phyloP scores from a whole-genome alignment of 139 green algal genomes.

The Chlorella sp. region DNA sequence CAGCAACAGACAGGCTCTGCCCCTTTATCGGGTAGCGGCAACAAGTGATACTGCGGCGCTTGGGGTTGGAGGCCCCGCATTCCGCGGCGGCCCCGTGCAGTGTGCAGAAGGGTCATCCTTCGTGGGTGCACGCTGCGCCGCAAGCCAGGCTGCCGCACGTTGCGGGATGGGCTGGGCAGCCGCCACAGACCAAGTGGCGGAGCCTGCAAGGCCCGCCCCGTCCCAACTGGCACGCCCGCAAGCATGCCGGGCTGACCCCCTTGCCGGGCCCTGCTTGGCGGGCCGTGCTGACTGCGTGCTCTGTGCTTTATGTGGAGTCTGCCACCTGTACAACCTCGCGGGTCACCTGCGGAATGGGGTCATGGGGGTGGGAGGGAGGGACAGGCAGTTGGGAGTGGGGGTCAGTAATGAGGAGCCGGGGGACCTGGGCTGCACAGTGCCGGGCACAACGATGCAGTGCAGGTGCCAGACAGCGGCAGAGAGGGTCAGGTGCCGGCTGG shows the following conservation, averaged over 20 bases:
- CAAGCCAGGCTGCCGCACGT: background rate
- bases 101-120: background rate
- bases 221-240: too few species aligned
- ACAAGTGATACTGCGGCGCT: too few species aligned
- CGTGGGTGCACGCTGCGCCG: background rate
- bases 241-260: too few species aligned
- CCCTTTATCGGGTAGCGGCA: too few species aligned
- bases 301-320: background rate
- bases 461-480: too few species aligned
- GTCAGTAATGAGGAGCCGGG: too few species aligned
- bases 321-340: slow-evolving; percentile 3
- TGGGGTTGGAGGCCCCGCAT: too few species aligned
- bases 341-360: background rate
- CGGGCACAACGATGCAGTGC: background rate
- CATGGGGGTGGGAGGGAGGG: background rate
- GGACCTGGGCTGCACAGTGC: too few species aligned
- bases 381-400: background rate
- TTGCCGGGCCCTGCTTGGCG: too few species aligned
- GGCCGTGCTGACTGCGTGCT: background rate
- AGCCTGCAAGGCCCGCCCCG: background rate
- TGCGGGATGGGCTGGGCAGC: background rate
- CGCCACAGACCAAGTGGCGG: background rate
- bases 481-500: too few species aligned
- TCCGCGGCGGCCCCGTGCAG: too few species aligned
- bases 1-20: too few species aligned